Base-by-base conservation (phyloP, 371 early-diverging fungal genomes). In the Mortierella sp. region DNA sequence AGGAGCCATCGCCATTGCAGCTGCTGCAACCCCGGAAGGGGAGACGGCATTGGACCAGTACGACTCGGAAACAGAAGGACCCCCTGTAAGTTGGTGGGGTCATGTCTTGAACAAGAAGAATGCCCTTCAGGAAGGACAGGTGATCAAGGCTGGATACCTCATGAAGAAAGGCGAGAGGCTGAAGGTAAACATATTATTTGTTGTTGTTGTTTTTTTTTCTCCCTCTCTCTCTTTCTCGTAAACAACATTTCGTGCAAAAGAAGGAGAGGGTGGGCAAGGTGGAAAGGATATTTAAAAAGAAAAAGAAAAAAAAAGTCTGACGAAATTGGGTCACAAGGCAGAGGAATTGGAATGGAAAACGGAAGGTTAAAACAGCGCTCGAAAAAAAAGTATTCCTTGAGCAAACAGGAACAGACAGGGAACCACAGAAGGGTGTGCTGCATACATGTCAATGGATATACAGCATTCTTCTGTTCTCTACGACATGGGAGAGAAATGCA, bases 101-200 rank as follows among this genome's bases (percentile, higher is more conserved):
- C 37, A 37, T 88, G 87, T 37, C 5, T 37, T 37, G 37, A 37
- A 37, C 37, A 37, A 37, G 0, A 68, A 82, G 18, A 87, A 88
- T 50, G 74, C 88, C 43, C 71, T 91, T 30, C 82, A 89, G 25
- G 85, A 88, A 44, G 93, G 93, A 72, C 89, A 91, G 72, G 86
- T 88, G 18, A 62, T 92, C 43, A 85, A 87, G 65, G 80, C 88
- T 44, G 93, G 92, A 0, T 94, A 88, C 70, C 83, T 94, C 59
- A 72, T 85, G 37, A 94, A 94, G 84, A 93, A 93, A 73, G 95
- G 93, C 48, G 93, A 92, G 75, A 72, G 79, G 11, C 67, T 72
- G 30, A 77, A 77, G 73, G 79, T 77, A 77, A 58, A n/a, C 19
- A 45, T 11, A 37, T 25, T n/a, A n/a, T n/a, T n/a, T n/a, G n/a